Evolutionary conservation across 495 filamentous ascomycete genomes (phyloP), one percentile per base, ranked within the genome.

Genomic region (Lasiosphaeria miniovina): DNA sequence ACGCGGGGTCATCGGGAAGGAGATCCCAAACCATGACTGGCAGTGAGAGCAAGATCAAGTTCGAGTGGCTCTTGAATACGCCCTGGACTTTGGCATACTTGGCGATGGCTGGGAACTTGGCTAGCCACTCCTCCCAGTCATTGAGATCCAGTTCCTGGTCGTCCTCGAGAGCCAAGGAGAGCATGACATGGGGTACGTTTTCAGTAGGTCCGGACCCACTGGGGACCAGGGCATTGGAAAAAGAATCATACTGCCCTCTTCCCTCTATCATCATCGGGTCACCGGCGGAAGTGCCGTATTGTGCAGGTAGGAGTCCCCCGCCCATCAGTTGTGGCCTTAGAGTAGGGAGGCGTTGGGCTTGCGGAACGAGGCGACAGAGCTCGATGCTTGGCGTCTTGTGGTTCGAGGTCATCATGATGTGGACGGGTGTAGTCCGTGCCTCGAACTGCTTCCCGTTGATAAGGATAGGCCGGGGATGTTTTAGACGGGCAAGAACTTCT

Each of bases 21-120:
- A 83, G 67, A 61, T 82, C 75, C 81, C 80, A 84, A 7, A 83
- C 66, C 68, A 78, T 79, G 33, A 82, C 71, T 2, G 81, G 80
- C 49, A 84, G 63, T 0, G 77, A 78, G 0, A 82, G 56, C 12
- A 82, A 58, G 12, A 82, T 61, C 36, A 84, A 57, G 1, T 74
- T 81, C 12, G 80, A 84, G 58, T 82, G 73, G 49, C 79, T 81
- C 58, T 78, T 77, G 61, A 80, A 84, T 3, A 81, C 72, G 31
- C 79, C 79, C 65, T 84, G 77, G 5, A 82, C 75, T 56, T 78
- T 75, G 36, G 77, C 80, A 59, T 80, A 77, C 53, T 77, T 77
- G 36, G 78, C 78, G 11, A 82, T 60, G 9, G 75, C 77, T 6
- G 80, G 80, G 45, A 80, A 72, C 17, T 54, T 66, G 6, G 69